A percentile compares a stretch with the other conserved stretches of the same genome.
phyloP scores from a whole-genome alignment of 202 grass and related monocot genomes.

The Dendrocalamus latiflorus region DNA sequence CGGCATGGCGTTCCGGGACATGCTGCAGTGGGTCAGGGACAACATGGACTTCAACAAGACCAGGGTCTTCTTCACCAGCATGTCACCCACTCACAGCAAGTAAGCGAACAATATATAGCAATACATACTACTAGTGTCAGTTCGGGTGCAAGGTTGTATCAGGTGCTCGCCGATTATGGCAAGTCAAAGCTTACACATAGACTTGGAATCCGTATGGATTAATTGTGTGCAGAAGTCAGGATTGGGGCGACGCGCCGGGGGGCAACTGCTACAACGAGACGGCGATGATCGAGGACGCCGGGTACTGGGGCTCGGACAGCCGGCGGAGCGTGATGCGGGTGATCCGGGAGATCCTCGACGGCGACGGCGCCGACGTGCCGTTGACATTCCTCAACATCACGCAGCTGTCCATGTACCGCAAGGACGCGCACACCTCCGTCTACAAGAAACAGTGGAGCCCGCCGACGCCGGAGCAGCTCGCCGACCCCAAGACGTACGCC shows the following conservation, averaged over 20 bases:
- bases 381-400: constrained; percentile 75
- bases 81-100: constrained; percentile 74
- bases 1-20: constrained; percentile 46
- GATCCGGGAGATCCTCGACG: constrained; percentile 40
- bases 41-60: constrained; percentile 57
- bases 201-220: too few species aligned
- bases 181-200: too few species aligned
- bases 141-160: too few species aligned
- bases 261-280: constrained; percentile 84
- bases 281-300: constrained; percentile 47
- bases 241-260: constrained; percentile 53
- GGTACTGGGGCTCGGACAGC: constrained; percentile 73
- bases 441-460: constrained; percentile 87
- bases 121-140: too few species aligned
- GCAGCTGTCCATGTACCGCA: constrained; percentile 75
- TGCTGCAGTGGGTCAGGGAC: constrained; percentile 66
- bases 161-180: too few species aligned
- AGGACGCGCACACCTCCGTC: constrained; percentile 85
- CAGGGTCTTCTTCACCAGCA: constrained; percentile 79
- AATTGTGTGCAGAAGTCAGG: constrained; percentile 47
- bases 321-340: constrained; percentile 62
- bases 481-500: constrained; percentile 57
- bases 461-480: constrained; percentile 48
- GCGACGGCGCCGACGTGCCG: constrained; percentile 46
- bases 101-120: constrained; percentile 27